Evolutionary conservation across 2,329 filamentous ascomycete species (phyloP).

Genomic region (Daldinia eschscholtzii): DNA sequence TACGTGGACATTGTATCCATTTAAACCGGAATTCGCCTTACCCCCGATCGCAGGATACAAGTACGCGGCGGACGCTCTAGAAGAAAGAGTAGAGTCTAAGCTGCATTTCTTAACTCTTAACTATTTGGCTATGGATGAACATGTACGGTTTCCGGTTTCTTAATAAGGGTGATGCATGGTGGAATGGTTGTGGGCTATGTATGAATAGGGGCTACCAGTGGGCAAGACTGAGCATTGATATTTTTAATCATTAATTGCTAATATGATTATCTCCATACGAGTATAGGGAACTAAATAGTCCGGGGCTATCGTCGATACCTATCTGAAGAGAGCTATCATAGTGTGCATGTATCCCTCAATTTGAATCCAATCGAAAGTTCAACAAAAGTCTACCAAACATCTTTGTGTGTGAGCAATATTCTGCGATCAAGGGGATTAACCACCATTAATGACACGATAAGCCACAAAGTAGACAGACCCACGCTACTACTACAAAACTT

Average conservation of each 20-base stretch:
- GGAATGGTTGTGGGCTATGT: background rate
- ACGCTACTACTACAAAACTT: no score
- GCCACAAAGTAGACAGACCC: no score
- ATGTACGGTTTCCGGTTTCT: background rate
- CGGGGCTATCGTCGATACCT: no score
- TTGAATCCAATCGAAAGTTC: no score
- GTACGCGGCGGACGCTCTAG: slow-evolving; percentile 24
- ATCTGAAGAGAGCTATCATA: no score
- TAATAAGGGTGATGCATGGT: background rate
- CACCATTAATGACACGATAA: no score
- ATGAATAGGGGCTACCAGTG: background rate
- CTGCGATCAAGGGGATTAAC: no score
- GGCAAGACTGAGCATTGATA: background rate
- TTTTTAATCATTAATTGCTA: slow-evolving; percentile 3
- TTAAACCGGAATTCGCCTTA: background rate
- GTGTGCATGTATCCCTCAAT: no score
- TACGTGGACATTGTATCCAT: slow-evolving; percentile 1
- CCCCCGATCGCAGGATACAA: slow-evolving; percentile 4
- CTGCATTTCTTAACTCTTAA: background rate
- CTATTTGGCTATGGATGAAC: background rate
- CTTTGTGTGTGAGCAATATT: no score
- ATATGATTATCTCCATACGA: background rate
- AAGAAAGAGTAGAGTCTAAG: background rate
- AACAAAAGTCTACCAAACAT: no score
- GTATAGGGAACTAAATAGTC: no score